Conservation (phyloP, 805 yeast genomes). For the Grigorovia humatica region DNA sequence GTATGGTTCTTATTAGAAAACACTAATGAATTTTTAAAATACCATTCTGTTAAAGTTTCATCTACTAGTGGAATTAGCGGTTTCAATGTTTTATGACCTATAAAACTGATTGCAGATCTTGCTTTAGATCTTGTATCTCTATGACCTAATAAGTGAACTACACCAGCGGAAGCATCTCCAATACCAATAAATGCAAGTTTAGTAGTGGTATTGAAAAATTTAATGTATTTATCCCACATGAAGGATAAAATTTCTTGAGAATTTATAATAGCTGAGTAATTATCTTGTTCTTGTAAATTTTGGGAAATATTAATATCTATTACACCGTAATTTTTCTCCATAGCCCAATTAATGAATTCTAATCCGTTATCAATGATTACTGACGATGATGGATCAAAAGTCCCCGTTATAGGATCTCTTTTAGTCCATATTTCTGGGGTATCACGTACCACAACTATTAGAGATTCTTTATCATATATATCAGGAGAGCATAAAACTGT, state of each 20-base stretch:
- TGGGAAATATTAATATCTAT: conserved; percentile 79
- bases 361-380: conserved; percentile 67
- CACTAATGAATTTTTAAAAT: conserved; percentile 70
- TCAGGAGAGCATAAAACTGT: conserved; percentile 48
- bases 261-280: conserved; percentile 51
- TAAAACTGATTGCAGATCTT: conserved; percentile 58
- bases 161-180: conserved; percentile 82
- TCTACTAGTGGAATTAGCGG: conserved; percentile 81
- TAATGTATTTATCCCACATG: conserved; percentile 85
- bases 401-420: conserved; percentile 68
- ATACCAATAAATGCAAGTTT: conserved; percentile 74
- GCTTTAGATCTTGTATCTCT: conserved; percentile 56
- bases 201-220: conserved; percentile 53
- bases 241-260: conserved; percentile 71
- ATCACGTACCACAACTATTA: conserved; percentile 73
- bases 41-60: conserved; percentile 88
- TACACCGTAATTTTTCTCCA: conserved; percentile 54
- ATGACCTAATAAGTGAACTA: conserved; percentile 82
- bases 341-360: conserved; percentile 60
- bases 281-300: conserved; percentile 33
- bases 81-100: conserved; percentile 58
- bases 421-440: conserved; percentile 90
- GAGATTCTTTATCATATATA: conserved; percentile 54
- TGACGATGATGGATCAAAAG: conserved; percentile 61
- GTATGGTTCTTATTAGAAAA: conserved; percentile 67